phyloP scores from a whole-genome alignment of 2,329 filamentous ascomycete genomes.

The Meredithiella fracta region DNA sequence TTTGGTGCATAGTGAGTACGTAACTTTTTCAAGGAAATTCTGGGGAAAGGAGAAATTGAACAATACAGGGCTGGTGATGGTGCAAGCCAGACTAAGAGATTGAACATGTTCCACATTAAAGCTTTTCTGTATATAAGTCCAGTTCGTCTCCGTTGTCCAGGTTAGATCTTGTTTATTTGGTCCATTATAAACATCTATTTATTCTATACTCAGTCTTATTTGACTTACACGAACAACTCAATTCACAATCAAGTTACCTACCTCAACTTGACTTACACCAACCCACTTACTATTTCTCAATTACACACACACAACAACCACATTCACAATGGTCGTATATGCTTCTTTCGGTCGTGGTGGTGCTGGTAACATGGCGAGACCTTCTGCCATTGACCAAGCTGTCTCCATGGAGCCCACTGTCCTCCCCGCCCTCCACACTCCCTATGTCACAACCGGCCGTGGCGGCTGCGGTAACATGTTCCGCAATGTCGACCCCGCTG shows the following conservation, averaged over 20 bases:
- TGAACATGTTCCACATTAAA: background rate
- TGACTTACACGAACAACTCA: background rate
- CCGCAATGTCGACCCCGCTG: conserved; percentile 48
- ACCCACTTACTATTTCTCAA: background rate
- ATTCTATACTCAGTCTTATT: background rate
- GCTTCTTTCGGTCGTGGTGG: conserved; percentile 62
- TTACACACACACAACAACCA: background rate
- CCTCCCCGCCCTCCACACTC: conserved; percentile 67
- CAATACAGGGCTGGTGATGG: conserved; percentile 4
- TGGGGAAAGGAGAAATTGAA: conserved; percentile 1
- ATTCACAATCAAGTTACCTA: background rate
- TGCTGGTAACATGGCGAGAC: conserved; percentile 53
- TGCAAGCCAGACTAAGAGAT: background rate
- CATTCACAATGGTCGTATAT: conserved; percentile 17
- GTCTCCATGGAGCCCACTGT: conserved; percentile 49
- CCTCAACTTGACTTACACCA: background rate
- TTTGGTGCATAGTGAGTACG: conserved; percentile 1
- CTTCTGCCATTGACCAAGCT: conserved; percentile 23
- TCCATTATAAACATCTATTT: background rate
- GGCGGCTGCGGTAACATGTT: conserved; percentile 84
- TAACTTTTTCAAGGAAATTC: conserved; percentile 2
- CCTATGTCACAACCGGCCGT: conserved; percentile 78
- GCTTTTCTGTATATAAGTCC: conserved; percentile 2
- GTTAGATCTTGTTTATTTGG: background rate
- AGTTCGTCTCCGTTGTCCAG: background rate